Evolutionary conservation across 371 early-diverging fungal genomes (phyloP).

Genomic region (Mortierella sp.): DNA sequence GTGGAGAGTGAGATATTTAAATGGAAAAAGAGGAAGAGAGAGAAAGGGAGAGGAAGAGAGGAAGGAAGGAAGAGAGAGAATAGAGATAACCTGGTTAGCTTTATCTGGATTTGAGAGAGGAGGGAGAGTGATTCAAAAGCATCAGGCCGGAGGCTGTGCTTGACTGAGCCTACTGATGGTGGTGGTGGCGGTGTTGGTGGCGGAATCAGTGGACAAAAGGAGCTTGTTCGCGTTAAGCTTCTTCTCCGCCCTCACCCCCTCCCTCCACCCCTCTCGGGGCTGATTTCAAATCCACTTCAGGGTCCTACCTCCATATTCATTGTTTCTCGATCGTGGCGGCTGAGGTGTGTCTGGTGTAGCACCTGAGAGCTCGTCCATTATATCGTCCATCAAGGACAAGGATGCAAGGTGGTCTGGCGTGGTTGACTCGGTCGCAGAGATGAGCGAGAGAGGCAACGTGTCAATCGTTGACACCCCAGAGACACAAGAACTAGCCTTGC

Average conservation of each 20-base stretch:
- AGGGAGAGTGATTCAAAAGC: not conserved
- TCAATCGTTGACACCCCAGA: constrained; percentile 5
- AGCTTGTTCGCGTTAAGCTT: not conserved
- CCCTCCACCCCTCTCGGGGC: not conserved
- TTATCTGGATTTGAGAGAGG: not conserved
- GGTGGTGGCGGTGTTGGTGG: not conserved
- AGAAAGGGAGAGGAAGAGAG: not conserved
- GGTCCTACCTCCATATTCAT: not conserved
- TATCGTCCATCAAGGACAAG: constrained; percentile 42
- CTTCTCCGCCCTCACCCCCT: not conserved
- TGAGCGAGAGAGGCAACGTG: constrained; percentile 11
- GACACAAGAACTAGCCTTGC: constrained; percentile 8
- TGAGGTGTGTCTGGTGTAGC: constrained; percentile 35
- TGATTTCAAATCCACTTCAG: not conserved
- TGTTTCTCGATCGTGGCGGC: constrained; percentile 4
- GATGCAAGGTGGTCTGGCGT: constrained; percentile 1
- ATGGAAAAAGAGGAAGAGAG: not conserved
- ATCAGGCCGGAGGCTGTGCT: not conserved
- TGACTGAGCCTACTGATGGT: constrained; percentile 4
- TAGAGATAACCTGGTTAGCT: not conserved
- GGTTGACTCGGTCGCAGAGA: constrained; percentile 6
- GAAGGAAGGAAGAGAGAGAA: not conserved
- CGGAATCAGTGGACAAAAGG: no score
- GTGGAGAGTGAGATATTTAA: constrained; percentile 1
- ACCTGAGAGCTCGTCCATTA: constrained; percentile 31